Conservation (phyloP, 1,284 basidiomycete genomes). For the Sporisorium sorghi region DNA sequence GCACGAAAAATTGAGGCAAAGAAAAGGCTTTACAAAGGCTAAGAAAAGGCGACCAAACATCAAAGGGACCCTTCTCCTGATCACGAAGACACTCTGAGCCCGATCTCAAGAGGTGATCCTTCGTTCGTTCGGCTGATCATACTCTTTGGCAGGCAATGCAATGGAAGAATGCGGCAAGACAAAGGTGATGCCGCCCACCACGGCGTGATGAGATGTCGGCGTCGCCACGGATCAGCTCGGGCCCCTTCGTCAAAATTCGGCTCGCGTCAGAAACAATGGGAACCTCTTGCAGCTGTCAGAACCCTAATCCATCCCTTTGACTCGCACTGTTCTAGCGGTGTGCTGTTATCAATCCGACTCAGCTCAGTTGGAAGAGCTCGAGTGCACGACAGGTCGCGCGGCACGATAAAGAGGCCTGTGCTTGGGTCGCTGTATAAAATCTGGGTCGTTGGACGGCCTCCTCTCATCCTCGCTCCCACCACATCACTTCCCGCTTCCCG, state of each 20-base stretch:
- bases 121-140: background rate
- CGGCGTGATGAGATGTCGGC: background rate
- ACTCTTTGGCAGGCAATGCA: background rate
- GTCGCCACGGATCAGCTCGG: slow-evolving; percentile 8
- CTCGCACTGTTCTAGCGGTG: background rate
- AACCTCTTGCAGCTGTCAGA: background rate
- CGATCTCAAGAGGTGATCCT: no score
- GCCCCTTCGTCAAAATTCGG: background rate
- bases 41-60: background rate
- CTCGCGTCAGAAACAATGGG: slow-evolving; percentile 3
- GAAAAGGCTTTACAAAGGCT: no score
- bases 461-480: background rate
- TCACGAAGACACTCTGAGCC: no score
- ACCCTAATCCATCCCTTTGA: background rate
- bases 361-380: background rate
- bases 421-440: no score
- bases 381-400: background rate
- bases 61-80: no score
- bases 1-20: background rate
- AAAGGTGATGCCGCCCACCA: background rate
- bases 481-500: background rate
- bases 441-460: no score
- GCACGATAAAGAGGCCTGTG: no score
- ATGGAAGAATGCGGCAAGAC: background rate
- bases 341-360: background rate